Conservation (phyloP, 768 basidiomycete species). For the Collybia mongolica region DNA sequence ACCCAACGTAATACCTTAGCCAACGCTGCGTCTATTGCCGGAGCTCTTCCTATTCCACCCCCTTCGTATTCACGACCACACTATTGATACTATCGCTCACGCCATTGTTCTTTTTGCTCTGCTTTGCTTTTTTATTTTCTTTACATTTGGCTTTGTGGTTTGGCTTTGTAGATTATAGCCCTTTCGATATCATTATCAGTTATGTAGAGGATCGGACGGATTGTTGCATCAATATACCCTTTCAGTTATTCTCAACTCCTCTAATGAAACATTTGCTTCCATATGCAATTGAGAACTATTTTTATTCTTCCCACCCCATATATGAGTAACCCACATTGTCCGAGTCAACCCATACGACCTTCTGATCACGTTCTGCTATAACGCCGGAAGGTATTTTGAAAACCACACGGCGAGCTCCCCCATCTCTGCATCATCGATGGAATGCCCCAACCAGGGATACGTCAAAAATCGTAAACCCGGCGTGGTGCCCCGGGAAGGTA, state of each 20-base stretch:
- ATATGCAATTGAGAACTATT: too few relatives aligned
- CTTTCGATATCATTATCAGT: too few relatives aligned
- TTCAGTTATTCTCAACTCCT: background rate
- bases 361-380: too few relatives aligned
- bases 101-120: too few relatives aligned
- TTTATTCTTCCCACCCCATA: background rate
- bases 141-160: background rate
- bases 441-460: conserved; percentile 26
- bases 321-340: too few relatives aligned
- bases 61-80: background rate
- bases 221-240: background rate
- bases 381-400: background rate
- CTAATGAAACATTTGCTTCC: too few relatives aligned
- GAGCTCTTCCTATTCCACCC: background rate
- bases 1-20: conserved; percentile 1
- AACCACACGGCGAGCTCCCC: conserved; percentile 27
- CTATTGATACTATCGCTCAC: background rate
- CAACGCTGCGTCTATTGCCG: background rate
- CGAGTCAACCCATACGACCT: too few relatives aligned
- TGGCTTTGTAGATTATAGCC: too few relatives aligned
- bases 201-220: background rate
- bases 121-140: background rate
- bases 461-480: conserved; percentile 21
- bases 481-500: conserved; percentile 9
- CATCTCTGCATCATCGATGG: conserved; percentile 21